Conservation (phyloP, 73 alveolate species). For the Paramecium bursaria region DNA sequence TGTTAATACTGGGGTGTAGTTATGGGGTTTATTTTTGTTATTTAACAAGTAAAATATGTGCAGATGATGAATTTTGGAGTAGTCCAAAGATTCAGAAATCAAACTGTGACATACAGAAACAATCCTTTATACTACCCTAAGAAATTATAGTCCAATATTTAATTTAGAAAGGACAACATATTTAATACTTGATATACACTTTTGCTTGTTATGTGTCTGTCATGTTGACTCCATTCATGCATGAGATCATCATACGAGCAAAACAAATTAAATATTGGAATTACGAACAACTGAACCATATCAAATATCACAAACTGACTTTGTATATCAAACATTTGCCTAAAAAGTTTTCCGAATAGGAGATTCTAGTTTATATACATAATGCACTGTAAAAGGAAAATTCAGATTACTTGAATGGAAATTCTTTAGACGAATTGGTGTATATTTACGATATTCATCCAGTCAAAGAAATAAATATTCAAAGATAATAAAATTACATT, state of each 20-base stretch:
- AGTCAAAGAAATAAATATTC: conserved; percentile 9
- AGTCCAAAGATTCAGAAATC: background rate
- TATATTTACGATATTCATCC: conserved; percentile 56
- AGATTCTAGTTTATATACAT: background rate
- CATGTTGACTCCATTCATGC: conserved; percentile 54
- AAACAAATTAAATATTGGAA: conserved; percentile 39
- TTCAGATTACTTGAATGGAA: background rate
- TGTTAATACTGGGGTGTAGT: conserved; percentile 16
- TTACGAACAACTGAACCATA: conserved; percentile 20
- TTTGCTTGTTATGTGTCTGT: background rate
- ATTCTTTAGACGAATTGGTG: conserved; percentile 37
- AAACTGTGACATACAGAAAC: too few relatives aligned
- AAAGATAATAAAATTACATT: background rate
- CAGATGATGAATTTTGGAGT: background rate
- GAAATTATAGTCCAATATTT: too few relatives aligned
- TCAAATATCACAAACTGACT: conserved; percentile 14
- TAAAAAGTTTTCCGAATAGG: conserved; percentile 25
- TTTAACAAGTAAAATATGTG: conserved; percentile 13
- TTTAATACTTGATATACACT: background rate
- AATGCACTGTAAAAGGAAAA: background rate
- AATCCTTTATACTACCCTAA: too few relatives aligned
- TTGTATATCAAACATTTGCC: conserved; percentile 49
- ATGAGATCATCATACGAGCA: background rate
- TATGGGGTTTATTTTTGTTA: conserved; percentile 31
- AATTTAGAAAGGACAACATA: too few relatives aligned